These are phyloP conservation scores for Paramecium caudatum DNA, from an alignment of 73 alveolate species.

Conservation along the genomic window DNA sequence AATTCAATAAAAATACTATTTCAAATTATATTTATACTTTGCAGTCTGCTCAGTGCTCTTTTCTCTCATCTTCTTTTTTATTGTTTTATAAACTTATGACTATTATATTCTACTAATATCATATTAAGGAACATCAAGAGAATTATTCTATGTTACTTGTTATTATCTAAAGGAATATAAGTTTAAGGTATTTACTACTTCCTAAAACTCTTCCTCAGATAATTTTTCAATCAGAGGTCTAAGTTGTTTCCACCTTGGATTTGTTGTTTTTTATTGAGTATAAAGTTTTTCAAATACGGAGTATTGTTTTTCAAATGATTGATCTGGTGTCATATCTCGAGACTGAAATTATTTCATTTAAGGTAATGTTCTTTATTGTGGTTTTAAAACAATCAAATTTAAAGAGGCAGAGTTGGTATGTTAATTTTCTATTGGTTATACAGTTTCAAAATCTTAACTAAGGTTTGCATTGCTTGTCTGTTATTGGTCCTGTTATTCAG, in stretches of 20 bases:
- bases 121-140: not conserved
- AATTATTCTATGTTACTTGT: not conserved
- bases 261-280: not conserved
- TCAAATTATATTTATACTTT: not conserved
- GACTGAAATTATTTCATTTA: not conserved
- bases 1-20: not conserved
- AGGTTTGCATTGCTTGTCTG: no score
- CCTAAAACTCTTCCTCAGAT: not conserved
- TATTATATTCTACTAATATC: not conserved
- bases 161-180: not conserved
- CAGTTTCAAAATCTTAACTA: no score
- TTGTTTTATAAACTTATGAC: not conserved
- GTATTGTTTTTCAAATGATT: not conserved
- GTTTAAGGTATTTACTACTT: conserved; percentile 2
- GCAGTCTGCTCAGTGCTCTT: not conserved
- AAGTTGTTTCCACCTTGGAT: conserved; percentile 16
- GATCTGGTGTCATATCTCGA: conserved; percentile 21
- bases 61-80: not conserved
- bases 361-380: no score
- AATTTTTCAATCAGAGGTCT: conserved; percentile 24
- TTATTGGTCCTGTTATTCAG: no score
- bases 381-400: no score
- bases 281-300: not conserved
- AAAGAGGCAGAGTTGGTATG: no score
- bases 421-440: no score